Percentiles rank a stretch among this genome's conserved stretches.
Evolutionary conservation across 2,329 filamentous ascomycete genomes (phyloP).

Genomic region (Exophiala sideris): DNA sequence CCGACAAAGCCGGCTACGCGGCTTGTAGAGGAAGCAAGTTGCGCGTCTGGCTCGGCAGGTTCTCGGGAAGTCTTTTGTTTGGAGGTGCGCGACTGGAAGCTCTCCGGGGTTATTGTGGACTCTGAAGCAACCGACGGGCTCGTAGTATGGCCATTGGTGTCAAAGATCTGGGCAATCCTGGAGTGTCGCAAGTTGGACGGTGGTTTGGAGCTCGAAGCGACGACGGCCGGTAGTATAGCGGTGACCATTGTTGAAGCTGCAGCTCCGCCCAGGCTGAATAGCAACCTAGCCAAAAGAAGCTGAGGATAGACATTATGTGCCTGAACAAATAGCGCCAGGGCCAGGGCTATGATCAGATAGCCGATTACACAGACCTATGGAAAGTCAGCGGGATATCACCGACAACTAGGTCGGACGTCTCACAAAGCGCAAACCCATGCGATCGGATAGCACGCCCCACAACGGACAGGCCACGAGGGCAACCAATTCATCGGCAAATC

Average conservation of each 20-base stretch:
- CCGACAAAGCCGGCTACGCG: conserved; percentile 85
- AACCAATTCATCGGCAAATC: conserved; percentile 50
- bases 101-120: conserved; percentile 55
- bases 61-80: conserved; percentile 10
- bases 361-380: conserved; percentile 61
- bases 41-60: conserved; percentile 14
- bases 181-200: conserved; percentile 18
- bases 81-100: conserved; percentile 33
- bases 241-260: conserved; percentile 98
- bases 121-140: conserved; percentile 57
- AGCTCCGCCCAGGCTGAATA: conserved; percentile 90
- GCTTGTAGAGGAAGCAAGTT: conserved; percentile 45
- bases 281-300: conserved; percentile 74
- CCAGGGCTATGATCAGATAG: conserved; percentile 74
- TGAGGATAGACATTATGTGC: conserved; percentile 84
- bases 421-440: conserved; percentile 47
- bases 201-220: conserved; percentile 18
- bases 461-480: conserved; percentile 47
- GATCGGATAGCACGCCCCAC: conserved; percentile 51
- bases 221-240: conserved; percentile 75
- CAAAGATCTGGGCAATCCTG: conserved; percentile 1
- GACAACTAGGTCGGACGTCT: conserved; percentile 21
- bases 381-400: conserved; percentile 8
- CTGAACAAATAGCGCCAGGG: conserved; percentile 78
- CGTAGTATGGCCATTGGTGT: conserved; percentile 38